phyloP scores from a whole-genome alignment of 805 yeast species.

The Lachancea dasiensis region DNA sequence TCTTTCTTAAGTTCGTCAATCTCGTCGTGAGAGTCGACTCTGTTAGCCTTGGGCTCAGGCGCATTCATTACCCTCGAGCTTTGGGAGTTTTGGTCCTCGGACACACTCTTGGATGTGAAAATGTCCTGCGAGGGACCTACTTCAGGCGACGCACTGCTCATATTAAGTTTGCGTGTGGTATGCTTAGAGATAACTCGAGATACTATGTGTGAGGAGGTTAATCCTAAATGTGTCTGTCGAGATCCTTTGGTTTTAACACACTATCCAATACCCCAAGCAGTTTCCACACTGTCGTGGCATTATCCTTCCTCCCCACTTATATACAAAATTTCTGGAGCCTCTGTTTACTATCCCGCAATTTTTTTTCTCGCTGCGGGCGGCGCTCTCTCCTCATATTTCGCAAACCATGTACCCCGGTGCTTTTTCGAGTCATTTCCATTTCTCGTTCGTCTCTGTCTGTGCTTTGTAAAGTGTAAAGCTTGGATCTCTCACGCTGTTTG shows the following conservation, averaged over 20 bases:
- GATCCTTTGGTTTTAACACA: too few relatives aligned
- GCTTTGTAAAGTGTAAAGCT: neutral
- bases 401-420: conserved; percentile 7
- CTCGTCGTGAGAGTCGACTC: conserved; percentile 15
- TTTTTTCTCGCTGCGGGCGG: conserved; percentile 3
- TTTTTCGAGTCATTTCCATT: conserved; percentile 1
- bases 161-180: neutral
- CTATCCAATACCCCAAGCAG: too few relatives aligned
- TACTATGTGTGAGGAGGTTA: neutral
- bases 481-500: too few relatives aligned
- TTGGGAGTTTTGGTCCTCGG: conserved; percentile 13
- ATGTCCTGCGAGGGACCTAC: conserved; percentile 10
- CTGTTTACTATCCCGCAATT: conserved; percentile 4
- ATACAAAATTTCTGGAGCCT: conserved; percentile 1
- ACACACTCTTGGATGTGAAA: conserved; percentile 8
- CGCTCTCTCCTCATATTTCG: neutral
- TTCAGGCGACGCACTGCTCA: conserved; percentile 10
- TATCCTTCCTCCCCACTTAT: conserved; percentile 10
- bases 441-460: neutral
- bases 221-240: neutral
- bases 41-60: conserved; percentile 16
- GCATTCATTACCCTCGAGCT: conserved; percentile 17
- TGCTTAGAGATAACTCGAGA: neutral
- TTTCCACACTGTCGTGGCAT: too few relatives aligned
- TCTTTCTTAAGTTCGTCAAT: conserved; percentile 16